Base-by-base conservation (phyloP, 345 rosid species). In the Geranium brycei region DNA sequence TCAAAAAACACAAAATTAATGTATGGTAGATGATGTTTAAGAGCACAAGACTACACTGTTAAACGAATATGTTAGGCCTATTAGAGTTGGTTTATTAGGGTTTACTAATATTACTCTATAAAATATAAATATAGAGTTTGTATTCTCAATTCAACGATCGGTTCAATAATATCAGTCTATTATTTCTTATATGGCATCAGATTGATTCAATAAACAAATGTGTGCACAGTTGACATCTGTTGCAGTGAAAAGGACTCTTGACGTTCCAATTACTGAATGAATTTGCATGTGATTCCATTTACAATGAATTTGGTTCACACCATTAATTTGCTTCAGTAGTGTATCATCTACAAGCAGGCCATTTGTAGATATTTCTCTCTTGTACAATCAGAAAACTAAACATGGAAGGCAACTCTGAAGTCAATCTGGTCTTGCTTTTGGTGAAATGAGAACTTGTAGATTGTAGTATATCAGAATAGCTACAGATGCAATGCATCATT, bases 1-100 rank as follows among this genome's bases (percentile, higher is more conserved):
- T 2, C 57, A 68, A 71, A 23, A 68, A 68, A 11, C 11, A 66
- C 19, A 35, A 73, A 17, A 65, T 69, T 19, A 73, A 60, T 47
- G 31, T 7, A 28, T 55, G 35, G 15, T 57, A 57, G 7, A 57
- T 16, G 18, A 16, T 57, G 28, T 23, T 23, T 23, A 23, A 57
- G 19, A 57, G 18, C 18, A 57, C 19, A 57, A 57, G 19, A 57
- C 59, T 57, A 16, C 59, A 57, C 59, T 23, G 28, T 23, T 23
- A 57, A 16, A 57, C 4, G 10, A 17, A n/a, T 8, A 57, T n/a
- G 13, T 23, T 23, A 23, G 28, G 28, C 28, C 28, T 23, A 23
- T 23, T 23, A 23, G 28, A 23, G 28, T 23, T 23, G 2, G 28
- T 23, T 23, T 23, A 23, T 23, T 23, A 23, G 1, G 28, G 28